These are phyloP conservation scores for Gymnopus androsaceus DNA, from an alignment of 1,284 basidiomycete species.

Conservation along the genomic window DNA sequence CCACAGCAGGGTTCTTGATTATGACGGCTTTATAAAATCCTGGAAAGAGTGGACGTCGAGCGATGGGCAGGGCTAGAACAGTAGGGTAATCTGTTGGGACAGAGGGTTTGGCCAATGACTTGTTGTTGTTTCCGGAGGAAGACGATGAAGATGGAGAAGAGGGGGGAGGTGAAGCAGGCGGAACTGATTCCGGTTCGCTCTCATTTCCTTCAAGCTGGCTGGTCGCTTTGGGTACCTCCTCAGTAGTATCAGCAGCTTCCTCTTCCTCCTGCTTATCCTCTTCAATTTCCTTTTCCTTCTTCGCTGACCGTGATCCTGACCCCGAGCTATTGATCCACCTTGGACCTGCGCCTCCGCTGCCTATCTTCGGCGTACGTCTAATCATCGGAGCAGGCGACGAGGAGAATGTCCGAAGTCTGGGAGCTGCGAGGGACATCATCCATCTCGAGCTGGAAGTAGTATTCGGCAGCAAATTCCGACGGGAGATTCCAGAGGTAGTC, in stretches of 20 bases:
- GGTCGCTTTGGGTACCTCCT: slow-evolving; percentile 1
- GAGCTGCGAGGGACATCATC: slow-evolving; percentile 7
- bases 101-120: slow-evolving; percentile 80
- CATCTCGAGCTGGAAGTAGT: slow-evolving; percentile 3
- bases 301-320: slow-evolving; percentile 9
- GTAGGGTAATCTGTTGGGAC: slow-evolving; percentile 91
- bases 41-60: slow-evolving; percentile 93
- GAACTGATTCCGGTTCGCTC: slow-evolving; percentile 15
- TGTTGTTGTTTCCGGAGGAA: slow-evolving; percentile 39
- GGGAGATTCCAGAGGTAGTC: not conserved
- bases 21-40: slow-evolving; percentile 99
- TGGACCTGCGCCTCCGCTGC: slow-evolving; percentile 2
- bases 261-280: slow-evolving; percentile 11
- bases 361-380: not conserved
- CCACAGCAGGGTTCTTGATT: slow-evolving; percentile 87
- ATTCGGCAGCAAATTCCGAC: not conserved
- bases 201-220: slow-evolving; percentile 11
- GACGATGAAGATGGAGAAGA: no score
- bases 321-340: slow-evolving; percentile 13
- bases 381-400: slow-evolving; percentile 2
- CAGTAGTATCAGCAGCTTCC: slow-evolving; percentile 5
- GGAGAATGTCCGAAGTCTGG: slow-evolving; percentile 3
- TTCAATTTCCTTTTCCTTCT: slow-evolving; percentile 10
- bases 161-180: slow-evolving; percentile 25
- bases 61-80: slow-evolving; percentile 94